Base-by-base conservation (phyloP, 2,329 filamentous ascomycete genomes). In the Alternaria ventricosa region DNA sequence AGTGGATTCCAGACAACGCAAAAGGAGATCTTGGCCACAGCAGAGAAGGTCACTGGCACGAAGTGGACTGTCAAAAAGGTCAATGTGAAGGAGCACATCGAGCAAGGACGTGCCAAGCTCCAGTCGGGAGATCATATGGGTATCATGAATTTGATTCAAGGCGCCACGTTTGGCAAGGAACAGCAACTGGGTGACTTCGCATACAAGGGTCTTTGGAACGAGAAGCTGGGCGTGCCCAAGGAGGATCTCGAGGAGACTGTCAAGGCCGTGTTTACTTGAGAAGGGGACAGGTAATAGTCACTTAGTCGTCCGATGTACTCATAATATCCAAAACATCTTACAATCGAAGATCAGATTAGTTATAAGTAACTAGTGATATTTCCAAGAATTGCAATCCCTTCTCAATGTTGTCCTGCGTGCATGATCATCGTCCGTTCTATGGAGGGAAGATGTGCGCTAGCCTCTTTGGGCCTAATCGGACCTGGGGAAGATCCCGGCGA, bases 1-100 rank as follows among this genome's bases (percentile, higher is more conserved):
- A 84, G 87, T 3, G 88, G 85, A 0, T 87, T 89, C 68, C 84
- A 84, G 28, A 83, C 85, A 0, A 84, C 85, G 1, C 88, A 90
- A 76, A 86, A 86, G 18, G 82, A 90, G 66, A 76, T 92, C 2
- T 72, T 90, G 2, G 75, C 79, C 12, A 73, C 83, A 0, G 78
- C 87, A 3, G 87, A 91, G 76, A 83, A 85, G 60, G 78, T 83
- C 11, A 86, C 85, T 0, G 84, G 84, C 3, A 71, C 78, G 18
- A 85, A 85, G 63, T 89, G 84, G 82, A 79, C 81, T 0, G 79
- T 89, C 2, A 82, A 79, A 4, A 76, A 76, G 13, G 74, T 77
- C 11, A 80, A 76, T 4, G 75, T 78, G 15, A 70, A 76, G 30
- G 70, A 76, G 11, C 71, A 77, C 23, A 66, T 75, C 27, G 66